Base-by-base conservation (phyloP, 345 rosid species). In the Linum lewisii region DNA sequence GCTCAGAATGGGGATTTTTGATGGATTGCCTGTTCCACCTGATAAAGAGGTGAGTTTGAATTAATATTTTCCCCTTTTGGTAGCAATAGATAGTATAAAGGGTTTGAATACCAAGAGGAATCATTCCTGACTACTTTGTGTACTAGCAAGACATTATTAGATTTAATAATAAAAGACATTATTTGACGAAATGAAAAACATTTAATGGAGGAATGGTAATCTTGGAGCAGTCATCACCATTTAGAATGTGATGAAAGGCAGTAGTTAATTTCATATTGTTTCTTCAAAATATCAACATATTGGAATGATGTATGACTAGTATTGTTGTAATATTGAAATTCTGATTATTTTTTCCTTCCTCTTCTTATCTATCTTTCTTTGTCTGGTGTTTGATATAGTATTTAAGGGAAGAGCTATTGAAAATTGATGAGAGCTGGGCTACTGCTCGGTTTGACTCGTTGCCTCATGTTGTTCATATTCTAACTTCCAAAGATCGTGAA, bases 401-500 rank as follows among this genome's bases (percentile, higher is more conserved):
- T 68, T 81, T 94, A 73, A 81, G 88, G 78, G 88, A 79, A 13
- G 99, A 90, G 75, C 78, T 94, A 60, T 68, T 80, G 69, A 81
- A 71, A 68, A 78, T 94, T 61, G 90, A 85, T 72, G 95, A 87
- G 73, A 85, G 79, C 70, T 94, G 99, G 99, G 85, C 88, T 58
- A 84, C 81, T 66, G 86, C 95, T 62, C 91, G 97, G 47, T 94
- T 94, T 78, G 99, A 94, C 75, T 87, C 99, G 20, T 81, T 94
- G 66, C 97, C 97, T 66, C 96, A 90, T 72, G 97, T 94, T 38
- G 97, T 94, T 45, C 95, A 83, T 63, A 94, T 90, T 65, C 72
- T 94, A 76, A 90, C 99, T 20, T 94, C 99, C 19, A 87, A 79
- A 76, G 96, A 94, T 72, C 95, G 99, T 49, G 96, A 90, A 69